phyloP scores from a whole-genome alignment of 2,329 filamentous ascomycete genomes.

The Nannizzia gypsea region DNA sequence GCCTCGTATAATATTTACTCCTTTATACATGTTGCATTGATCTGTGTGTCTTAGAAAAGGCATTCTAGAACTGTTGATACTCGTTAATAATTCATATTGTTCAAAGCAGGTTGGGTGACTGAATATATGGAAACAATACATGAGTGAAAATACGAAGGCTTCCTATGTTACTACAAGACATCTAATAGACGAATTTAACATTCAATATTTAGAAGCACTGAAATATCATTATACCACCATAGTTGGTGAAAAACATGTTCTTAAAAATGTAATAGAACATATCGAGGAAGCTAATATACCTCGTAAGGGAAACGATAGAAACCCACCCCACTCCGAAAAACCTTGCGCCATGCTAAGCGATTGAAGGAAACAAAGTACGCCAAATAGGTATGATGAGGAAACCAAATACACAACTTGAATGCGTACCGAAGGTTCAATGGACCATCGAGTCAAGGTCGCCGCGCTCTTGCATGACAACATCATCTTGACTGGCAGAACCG shows the following conservation, averaged over 20 bases:
- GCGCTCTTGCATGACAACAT: slow-evolving; percentile 33
- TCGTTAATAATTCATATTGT: too few species aligned
- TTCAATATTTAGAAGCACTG: too few species aligned
- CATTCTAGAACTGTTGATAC: too few species aligned
- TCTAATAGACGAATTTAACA: too few species aligned
- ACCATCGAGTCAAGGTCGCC: slow-evolving; percentile 33
- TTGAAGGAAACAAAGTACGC: background rate
- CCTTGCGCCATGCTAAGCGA: slow-evolving; percentile 19
- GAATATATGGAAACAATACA: too few species aligned
- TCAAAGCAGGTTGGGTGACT: background rate
- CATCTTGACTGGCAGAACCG: slow-evolving; percentile 21
- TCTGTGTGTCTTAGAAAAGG: too few species aligned
- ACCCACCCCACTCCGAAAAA: background rate
- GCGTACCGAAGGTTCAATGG: background rate
- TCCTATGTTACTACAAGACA: too few species aligned
- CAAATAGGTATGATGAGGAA: background rate
- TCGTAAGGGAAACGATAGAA: background rate
- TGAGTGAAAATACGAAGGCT: background rate
- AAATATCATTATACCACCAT: background rate
- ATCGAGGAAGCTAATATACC: background rate
- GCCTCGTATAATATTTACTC: background rate
- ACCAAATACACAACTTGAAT: background rate
- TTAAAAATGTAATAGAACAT: background rate
- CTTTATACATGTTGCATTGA: background rate
- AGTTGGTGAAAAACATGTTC: background rate